phyloP scores from a whole-genome alignment of 2,329 filamentous ascomycete genomes.

The Coleophoma cylindrospora region DNA sequence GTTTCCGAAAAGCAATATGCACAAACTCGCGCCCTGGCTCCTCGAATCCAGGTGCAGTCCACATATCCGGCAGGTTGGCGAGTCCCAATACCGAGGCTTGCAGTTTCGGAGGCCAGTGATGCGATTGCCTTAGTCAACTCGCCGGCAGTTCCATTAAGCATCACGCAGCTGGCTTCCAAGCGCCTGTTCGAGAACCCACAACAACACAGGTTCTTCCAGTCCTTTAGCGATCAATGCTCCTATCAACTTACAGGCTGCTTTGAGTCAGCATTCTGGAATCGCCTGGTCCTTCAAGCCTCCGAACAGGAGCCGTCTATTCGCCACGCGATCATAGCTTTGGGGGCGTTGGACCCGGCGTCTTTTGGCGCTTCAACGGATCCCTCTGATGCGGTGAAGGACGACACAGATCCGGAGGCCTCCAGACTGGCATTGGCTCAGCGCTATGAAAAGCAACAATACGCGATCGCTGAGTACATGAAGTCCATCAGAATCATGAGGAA shows the following conservation, averaged over 20 bases:
- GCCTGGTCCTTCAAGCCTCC: slow-evolving; percentile 54
- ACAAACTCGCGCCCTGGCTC: neutral
- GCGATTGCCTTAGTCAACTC: neutral
- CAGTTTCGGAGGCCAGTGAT: neutral
- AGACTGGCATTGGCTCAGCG: slow-evolving; percentile 29
- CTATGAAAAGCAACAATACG: slow-evolving; percentile 49
- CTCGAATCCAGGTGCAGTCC: neutral
- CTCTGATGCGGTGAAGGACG: slow-evolving; percentile 28
- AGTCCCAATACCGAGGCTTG: neutral
- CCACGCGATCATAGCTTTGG: slow-evolving; percentile 58
- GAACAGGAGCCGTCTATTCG: slow-evolving; percentile 53
- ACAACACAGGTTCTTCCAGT: slow-evolving; percentile 52
- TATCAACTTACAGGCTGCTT: slow-evolving; percentile 60
- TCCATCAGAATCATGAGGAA: slow-evolving; percentile 44
- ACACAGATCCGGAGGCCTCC: slow-evolving; percentile 11
- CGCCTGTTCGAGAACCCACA: slow-evolving; percentile 39
- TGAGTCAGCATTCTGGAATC: slow-evolving; percentile 57
- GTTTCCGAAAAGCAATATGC: slow-evolving; percentile 14
- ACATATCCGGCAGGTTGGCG: neutral
- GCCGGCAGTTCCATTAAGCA: neutral
- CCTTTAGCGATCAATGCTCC: slow-evolving; percentile 54
- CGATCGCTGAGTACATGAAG: slow-evolving; percentile 50
- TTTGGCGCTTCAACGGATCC: slow-evolving; percentile 41
- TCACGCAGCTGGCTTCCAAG: slow-evolving; percentile 20
- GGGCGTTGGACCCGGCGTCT: slow-evolving; percentile 58